Percentiles rank a stretch among this genome's conserved stretches.
Conservation (phyloP, 2,329 filamentous ascomycete species). For the Colletotrichum sp. region DNA sequence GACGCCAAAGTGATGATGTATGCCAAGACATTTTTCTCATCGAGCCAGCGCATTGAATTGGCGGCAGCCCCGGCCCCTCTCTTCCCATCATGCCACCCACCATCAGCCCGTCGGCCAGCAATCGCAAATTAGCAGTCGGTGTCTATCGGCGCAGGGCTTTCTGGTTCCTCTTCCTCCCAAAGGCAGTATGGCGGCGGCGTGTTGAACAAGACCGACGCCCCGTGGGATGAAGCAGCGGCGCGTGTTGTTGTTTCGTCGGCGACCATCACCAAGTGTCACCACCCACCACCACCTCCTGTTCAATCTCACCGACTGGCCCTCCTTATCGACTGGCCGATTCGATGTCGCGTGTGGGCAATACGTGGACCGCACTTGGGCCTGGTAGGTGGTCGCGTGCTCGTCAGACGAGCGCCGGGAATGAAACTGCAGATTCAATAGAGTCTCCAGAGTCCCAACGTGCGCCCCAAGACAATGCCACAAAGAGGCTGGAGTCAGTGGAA, state of each 20-base stretch:
- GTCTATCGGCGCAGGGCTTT: neutral
- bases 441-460: neutral
- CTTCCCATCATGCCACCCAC: neutral
- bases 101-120: neutral
- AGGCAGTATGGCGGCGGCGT: constrained; percentile 1
- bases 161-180: neutral
- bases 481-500: neutral
- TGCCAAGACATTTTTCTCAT: constrained; percentile 2
- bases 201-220: neutral
- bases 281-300: neutral
- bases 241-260: neutral
- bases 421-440: neutral
- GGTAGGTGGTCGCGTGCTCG: neutral
- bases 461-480: neutral
- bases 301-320: neutral
- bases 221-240: neutral
- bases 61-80: constrained; percentile 8
- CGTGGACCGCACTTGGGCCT: neutral
- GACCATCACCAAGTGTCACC: neutral
- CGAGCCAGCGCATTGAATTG: neutral
- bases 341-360: neutral
- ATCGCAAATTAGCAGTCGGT: neutral
- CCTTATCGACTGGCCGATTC: neutral
- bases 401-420: neutral
- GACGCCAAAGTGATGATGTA: constrained; percentile 2